Percentiles rank a stretch among this genome's conserved stretches.
Conservation (phyloP, 108 stramenopile genomes). For the Cyclotella choctawhatcheeana region DNA sequence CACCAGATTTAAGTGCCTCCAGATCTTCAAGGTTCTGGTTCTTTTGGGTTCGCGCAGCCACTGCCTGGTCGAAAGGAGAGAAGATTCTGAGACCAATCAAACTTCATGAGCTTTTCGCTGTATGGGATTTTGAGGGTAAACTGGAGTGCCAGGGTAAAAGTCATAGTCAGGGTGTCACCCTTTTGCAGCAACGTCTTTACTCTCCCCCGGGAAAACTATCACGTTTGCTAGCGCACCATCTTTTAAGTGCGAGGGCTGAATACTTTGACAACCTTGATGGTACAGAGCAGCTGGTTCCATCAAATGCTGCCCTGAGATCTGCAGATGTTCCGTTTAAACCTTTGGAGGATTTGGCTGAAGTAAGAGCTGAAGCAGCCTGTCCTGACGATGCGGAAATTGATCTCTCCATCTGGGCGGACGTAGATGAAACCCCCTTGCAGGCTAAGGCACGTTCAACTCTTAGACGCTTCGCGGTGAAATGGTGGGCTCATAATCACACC, state of each 20-base stretch:
- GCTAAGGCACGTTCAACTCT: too few species aligned
- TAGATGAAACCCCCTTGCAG: too few species aligned
- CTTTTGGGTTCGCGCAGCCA: conserved; percentile 9
- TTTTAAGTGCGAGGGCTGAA: not conserved
- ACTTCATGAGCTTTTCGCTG: conserved; percentile 2
- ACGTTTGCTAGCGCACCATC: not conserved
- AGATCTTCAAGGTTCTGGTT: conserved; percentile 4
- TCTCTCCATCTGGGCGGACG: conserved; percentile 6
- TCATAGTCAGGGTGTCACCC: not conserved
- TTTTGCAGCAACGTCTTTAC: not conserved
- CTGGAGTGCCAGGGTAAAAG: not conserved
- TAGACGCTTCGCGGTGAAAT: conserved; percentile 4
- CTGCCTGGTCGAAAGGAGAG: not conserved
- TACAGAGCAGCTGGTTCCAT: too few species aligned
- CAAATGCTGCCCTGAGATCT: too few species aligned
- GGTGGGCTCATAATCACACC: not conserved
- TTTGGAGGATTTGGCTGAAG: conserved; percentile 9
- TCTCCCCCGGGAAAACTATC: conserved; percentile 5
- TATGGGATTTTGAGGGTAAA: conserved; percentile 24
- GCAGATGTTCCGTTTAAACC: not conserved
- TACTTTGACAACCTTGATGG: not conserved
- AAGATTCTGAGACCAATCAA: not conserved
- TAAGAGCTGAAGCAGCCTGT: conserved; percentile 2
- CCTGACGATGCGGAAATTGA: conserved; percentile 21
- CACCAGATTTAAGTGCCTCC: not conserved